Percentiles rank a stretch among this genome's conserved stretches.
These are phyloP conservation scores for Pleurotus ostreatus DNA, from an alignment of 768 basidiomycete genomes.

Conservation along the genomic window DNA sequence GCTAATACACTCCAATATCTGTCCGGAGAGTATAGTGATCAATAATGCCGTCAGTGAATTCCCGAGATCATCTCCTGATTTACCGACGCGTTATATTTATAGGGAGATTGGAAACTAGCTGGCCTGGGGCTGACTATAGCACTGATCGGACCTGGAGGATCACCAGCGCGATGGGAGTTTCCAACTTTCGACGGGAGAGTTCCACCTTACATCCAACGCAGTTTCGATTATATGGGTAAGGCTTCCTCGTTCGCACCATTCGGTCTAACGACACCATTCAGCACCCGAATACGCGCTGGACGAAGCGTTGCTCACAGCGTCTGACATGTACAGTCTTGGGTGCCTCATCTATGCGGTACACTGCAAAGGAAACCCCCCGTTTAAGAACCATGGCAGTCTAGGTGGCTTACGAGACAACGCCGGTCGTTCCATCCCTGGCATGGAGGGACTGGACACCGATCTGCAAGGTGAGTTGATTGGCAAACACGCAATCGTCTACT, in stretches of 20 bases:
- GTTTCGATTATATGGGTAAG: slow-evolving; percentile 92
- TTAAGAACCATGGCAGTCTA: slow-evolving; percentile 77
- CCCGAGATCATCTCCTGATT: neutral
- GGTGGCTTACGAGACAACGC: slow-evolving; percentile 67
- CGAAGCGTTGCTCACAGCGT: slow-evolving; percentile 79
- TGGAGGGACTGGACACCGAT: slow-evolving; percentile 66
- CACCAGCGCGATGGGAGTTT: slow-evolving; percentile 82
- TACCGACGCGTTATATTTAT: neutral
- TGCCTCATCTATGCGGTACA: slow-evolving; percentile 91
- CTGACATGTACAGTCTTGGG: slow-evolving; percentile 92
- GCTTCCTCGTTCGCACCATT: slow-evolving; percentile 1
- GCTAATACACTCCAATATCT: slow-evolving; percentile 88
- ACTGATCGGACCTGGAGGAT: slow-evolving; percentile 62
- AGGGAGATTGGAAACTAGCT: slow-evolving; percentile 99
- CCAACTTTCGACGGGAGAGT: slow-evolving; percentile 82
- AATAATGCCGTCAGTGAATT: slow-evolving; percentile 69
- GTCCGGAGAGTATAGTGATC: slow-evolving; percentile 82
- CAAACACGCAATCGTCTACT: neutral
- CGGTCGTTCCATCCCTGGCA: slow-evolving; percentile 55
- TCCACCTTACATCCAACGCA: slow-evolving; percentile 80
- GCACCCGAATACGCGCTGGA: slow-evolving; percentile 95
- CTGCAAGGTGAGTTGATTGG: slow-evolving; percentile 52
- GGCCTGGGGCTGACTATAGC: slow-evolving; percentile 87
- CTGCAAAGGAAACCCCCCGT: slow-evolving; percentile 82
- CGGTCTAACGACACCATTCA: slow-evolving; percentile 22